Percentiles rank a stretch among this genome's conserved stretches.
These are phyloP conservation scores for Sugiyamaella chiloensis DNA, from an alignment of 805 yeast species.

Conservation along the genomic window DNA sequence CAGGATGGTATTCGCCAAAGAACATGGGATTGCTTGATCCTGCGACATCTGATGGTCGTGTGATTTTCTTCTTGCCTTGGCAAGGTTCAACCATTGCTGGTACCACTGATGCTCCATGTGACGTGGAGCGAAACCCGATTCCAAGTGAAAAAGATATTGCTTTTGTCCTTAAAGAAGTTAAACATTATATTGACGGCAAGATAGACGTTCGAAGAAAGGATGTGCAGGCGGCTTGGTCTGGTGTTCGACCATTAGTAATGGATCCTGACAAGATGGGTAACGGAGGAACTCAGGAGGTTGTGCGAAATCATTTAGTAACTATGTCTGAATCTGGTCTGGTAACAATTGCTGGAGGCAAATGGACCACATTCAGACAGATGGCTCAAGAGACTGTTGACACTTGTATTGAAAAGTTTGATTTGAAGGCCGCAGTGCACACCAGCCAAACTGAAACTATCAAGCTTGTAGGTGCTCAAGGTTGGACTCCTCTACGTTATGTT, in stretches of 20 bases:
- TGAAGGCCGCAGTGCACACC: constrained; percentile 45
- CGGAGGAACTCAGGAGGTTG: constrained; percentile 73
- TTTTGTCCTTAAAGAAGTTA: constrained; percentile 82
- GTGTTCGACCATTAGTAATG: constrained; percentile 90
- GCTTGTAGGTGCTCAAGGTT: constrained; percentile 79
- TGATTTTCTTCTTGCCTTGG: constrained; percentile 97
- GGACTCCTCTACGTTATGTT: constrained; percentile 68
- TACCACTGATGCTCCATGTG: constrained; percentile 83
- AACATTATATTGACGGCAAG: constrained; percentile 70
- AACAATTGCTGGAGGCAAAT: constrained; percentile 94
- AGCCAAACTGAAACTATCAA: constrained; percentile 45
- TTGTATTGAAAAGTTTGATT: constrained; percentile 50
- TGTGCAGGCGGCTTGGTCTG: constrained; percentile 94
- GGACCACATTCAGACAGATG: constrained; percentile 99
- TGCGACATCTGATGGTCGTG: constrained; percentile 90
- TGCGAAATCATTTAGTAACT: constrained; percentile 81
- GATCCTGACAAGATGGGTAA: constrained; percentile 48
- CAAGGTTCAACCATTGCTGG: constrained; percentile 96
- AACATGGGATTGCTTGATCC: constrained; percentile 89
- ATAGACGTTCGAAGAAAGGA: constrained; percentile 87
- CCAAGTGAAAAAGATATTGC: constrained; percentile 87
- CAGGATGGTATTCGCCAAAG: constrained; percentile 87
- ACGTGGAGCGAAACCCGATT: constrained; percentile 51
- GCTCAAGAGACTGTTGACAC: constrained; percentile 88
- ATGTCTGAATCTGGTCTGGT: constrained; percentile 71